Conservation (phyloP, 2,329 filamentous ascomycete species). For the Orbilia blumenaviensis region DNA sequence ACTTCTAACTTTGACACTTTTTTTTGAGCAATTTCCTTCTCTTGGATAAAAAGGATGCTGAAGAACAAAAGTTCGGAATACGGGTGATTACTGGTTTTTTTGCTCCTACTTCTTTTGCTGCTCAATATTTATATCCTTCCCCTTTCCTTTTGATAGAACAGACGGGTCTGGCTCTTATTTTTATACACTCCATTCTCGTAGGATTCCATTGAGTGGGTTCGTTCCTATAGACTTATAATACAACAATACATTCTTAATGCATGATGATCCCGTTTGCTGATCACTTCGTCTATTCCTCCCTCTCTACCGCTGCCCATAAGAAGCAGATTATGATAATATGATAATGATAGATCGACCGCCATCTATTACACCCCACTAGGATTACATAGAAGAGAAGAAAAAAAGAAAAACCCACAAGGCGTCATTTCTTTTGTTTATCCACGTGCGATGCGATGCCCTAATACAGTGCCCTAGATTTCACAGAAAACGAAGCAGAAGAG, state of each 20-base stretch:
- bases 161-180: not conserved
- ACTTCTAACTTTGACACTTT: not conserved
- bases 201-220: not conserved
- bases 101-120: too few relatives aligned
- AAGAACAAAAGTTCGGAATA: not conserved
- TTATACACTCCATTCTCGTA: not conserved
- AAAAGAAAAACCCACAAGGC: not conserved
- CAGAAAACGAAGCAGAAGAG: not conserved
- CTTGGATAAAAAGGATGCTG: not conserved
- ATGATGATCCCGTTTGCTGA: conserved; percentile 1
- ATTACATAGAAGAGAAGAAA: not conserved
- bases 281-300: not conserved
- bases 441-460: conserved; percentile 25
- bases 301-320: not conserved
- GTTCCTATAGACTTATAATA: not conserved
- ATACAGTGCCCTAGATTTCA: conserved; percentile 33
- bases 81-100: conserved; percentile 1
- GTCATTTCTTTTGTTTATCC: conserved; percentile 12
- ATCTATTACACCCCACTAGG: conserved; percentile 1
- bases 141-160: not conserved
- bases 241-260: conserved; percentile 1
- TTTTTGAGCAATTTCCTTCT: not conserved
- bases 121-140: not conserved
- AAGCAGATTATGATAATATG: not conserved
- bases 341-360: not conserved